phyloP scores from a whole-genome alignment of 2,329 filamentous ascomycete genomes.

The Aspergillus amoenus region DNA sequence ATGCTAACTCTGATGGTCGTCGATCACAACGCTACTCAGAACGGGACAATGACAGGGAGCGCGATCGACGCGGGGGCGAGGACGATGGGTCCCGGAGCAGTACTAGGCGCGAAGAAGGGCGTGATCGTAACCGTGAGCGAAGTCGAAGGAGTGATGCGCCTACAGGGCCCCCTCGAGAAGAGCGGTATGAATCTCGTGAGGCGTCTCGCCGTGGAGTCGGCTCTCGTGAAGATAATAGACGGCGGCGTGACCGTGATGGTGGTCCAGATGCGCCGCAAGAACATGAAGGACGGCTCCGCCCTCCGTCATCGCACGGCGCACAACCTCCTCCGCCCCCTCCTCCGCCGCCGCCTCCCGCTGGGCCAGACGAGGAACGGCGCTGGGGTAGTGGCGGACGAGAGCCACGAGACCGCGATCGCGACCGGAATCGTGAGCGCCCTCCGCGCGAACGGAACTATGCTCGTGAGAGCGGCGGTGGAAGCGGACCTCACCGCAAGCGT shows the following conservation, averaged over 20 bases:
- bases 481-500: slow-evolving; percentile 36
- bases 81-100: slow-evolving; percentile 25
- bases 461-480: slow-evolving; percentile 27
- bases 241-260: slow-evolving; percentile 39
- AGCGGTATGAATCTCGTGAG: slow-evolving; percentile 31
- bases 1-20: slow-evolving; percentile 32
- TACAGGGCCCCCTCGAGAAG: slow-evolving; percentile 21
- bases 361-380: slow-evolving; percentile 34
- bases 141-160: slow-evolving; percentile 34
- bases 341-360: slow-evolving; percentile 27
- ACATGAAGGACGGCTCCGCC: slow-evolving; percentile 34
- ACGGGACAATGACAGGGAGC: slow-evolving; percentile 30
- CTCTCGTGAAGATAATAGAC: slow-evolving; percentile 36
- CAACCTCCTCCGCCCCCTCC: slow-evolving; percentile 32
- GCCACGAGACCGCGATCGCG: slow-evolving; percentile 36
- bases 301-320: slow-evolving; percentile 33
- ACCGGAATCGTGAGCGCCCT: slow-evolving; percentile 34
- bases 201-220: slow-evolving; percentile 30
- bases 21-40: slow-evolving; percentile 31
- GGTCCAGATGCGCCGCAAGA: slow-evolving; percentile 27
- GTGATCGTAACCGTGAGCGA: slow-evolving; percentile 37
- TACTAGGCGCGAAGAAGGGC: slow-evolving; percentile 37
- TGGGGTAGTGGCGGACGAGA: slow-evolving; percentile 35
- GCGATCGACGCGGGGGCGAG: slow-evolving; percentile 31
- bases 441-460: slow-evolving; percentile 33